Conservation (phyloP, 371 early-diverging fungal species). For the Apophysomyces trapeziformis region DNA sequence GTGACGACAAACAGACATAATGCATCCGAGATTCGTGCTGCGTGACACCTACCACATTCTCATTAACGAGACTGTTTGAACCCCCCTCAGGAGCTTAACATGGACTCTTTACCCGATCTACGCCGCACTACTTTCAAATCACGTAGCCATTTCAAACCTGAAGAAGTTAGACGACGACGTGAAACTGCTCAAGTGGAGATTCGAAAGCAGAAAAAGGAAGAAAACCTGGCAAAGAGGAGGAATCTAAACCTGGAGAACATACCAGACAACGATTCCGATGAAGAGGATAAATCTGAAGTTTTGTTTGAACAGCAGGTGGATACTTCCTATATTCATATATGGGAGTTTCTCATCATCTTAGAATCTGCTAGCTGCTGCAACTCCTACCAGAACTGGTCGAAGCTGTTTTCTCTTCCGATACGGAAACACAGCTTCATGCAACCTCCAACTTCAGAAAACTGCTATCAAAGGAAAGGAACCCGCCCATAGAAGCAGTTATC, state of each 20-base stretch:
- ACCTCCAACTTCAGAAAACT: conserved; percentile 93
- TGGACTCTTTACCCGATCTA: conserved; percentile 15
- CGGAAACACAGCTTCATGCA: conserved; percentile 79
- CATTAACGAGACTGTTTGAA: too few species aligned
- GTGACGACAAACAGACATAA: too few species aligned
- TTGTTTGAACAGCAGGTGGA: conserved; percentile 1
- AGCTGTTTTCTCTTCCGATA: conserved; percentile 38
- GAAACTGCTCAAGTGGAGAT: conserved; percentile 93
- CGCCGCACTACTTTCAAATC: conserved; percentile 68
- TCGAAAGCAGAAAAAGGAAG: conserved; percentile 96
- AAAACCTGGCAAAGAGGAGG: conserved; percentile 91
- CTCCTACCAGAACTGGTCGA: conserved; percentile 55
- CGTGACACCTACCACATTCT: too few species aligned
- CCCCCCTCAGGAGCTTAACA: background rate
- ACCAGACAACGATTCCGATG: conserved; percentile 62
- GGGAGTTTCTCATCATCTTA: background rate
- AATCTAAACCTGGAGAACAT: conserved; percentile 68
- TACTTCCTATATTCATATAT: too few species aligned
- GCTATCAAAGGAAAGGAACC: conserved; percentile 95
- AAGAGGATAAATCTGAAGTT: conserved; percentile 77
- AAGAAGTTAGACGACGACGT: conserved; percentile 90
- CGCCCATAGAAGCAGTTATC: conserved; percentile 98
- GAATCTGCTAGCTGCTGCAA: conserved; percentile 50
- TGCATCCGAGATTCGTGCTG: too few species aligned
- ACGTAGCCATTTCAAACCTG: conserved; percentile 80